A percentile compares a stretch with the other conserved stretches of the same genome.
phyloP scores from a whole-genome alignment of 768 basidiomycete genomes.

The Amanita exitialis region DNA sequence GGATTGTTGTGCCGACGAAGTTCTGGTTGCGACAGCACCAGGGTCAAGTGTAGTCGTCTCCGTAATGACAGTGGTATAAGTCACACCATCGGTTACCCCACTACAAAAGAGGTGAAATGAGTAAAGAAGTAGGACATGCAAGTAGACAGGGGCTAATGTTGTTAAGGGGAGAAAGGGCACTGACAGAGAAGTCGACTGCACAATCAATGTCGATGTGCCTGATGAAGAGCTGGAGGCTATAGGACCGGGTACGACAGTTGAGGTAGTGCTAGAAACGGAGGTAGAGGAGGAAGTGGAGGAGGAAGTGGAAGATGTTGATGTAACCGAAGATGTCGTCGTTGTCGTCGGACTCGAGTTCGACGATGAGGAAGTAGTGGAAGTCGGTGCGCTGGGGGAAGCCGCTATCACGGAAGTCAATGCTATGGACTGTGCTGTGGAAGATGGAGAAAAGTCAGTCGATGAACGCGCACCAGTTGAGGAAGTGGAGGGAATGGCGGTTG shows the following conservation, averaged over 20 bases:
- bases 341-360: background rate
- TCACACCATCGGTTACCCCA: constrained; percentile 15
- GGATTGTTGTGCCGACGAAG: background rate
- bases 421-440: background rate
- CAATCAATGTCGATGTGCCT: background rate
- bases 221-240: background rate
- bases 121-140: background rate
- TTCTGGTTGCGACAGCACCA: constrained; percentile 13
- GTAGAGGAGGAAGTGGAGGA: background rate
- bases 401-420: background rate
- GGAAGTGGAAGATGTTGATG: background rate
- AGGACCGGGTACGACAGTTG: background rate
- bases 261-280: background rate
- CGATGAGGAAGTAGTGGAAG: too few species aligned
- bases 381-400: background rate
- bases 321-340: background rate
- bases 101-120: background rate
- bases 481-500: background rate
- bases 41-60: constrained; percentile 18
- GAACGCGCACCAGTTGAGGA: background rate
- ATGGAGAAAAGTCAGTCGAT: background rate
- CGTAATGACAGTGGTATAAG: constrained; percentile 17
- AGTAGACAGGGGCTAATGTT: background rate
- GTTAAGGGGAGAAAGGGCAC: background rate
- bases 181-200: constrained; percentile 4